Evolutionary conservation across 345 rosid genomes (phyloP), one percentile per base, ranked within the genome.

Genomic region (Sonneratia caseolaris): DNA sequence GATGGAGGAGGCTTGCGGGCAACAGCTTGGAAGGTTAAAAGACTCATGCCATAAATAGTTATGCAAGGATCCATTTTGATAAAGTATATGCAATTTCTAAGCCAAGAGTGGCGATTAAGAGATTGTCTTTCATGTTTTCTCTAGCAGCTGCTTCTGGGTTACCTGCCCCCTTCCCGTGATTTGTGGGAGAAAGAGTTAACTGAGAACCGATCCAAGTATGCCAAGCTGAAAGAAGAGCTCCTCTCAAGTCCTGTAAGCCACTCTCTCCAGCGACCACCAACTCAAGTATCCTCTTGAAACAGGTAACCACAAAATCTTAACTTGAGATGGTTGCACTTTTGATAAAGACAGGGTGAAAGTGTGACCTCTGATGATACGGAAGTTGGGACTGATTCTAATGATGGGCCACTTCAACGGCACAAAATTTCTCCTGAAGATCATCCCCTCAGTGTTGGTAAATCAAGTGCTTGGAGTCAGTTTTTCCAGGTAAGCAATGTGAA

Each of bases 361-460:
- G 40, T 66, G 51, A 71, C 66, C 65, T 68, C 81, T 66, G 68
- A 36, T 42, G 78, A 83, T 72, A 73, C 47, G 38, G 80, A 68
- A 77, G 69, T 72, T 19, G 83, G 79, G 67, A 67, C 14, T 76
- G 85, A 74, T 79, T 84, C 67, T 37, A 64, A 57, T 38, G 84
- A 81, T 73, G 95, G 91, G 59, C 91, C 78, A 13, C 90, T 89
- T 43, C 81, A 70, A 74, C 74, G 91, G 37, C 90, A 75, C 36
- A 72, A 74, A 80, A 83, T 89, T 64, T 85, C 94, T 74, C 83
- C 79, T 27, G 95, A 84, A 73, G 95, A 89, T 82, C 95, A 89
- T 75, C 95, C 95, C 21, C 73, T 89, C 74, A 85, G 90, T 73
- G 81, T 76, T 49, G 88, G 87, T 64, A 83, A 85, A 81, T 81